These are phyloP conservation scores for Teratosphaeria nubilosa DNA, from an alignment of 2,329 filamentous ascomycete genomes.

Conservation along the genomic window DNA sequence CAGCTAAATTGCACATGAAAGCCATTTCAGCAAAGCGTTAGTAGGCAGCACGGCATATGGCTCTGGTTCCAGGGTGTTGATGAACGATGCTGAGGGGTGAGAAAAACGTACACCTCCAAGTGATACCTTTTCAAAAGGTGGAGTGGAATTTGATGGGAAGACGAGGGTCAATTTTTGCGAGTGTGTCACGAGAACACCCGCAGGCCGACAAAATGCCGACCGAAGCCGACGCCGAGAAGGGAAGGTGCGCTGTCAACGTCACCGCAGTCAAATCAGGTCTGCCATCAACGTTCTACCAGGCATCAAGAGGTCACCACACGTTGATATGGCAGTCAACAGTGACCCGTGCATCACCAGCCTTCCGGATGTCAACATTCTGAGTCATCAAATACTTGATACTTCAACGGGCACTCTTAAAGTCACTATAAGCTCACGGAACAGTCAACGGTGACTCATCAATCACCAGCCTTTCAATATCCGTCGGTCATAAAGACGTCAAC, in stretches of 20 bases:
- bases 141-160: background rate
- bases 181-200: background rate
- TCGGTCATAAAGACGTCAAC: no score
- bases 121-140: background rate
- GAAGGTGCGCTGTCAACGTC: background rate
- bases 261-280: background rate
- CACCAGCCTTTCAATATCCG: no score
- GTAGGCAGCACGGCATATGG: background rate
- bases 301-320: background rate
- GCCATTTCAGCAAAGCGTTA: background rate
- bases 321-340: background rate
- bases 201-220: no score
- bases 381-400: background rate
- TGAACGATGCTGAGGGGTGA: background rate
- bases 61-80: background rate
- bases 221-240: background rate
- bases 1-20: background rate
- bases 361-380: background rate
- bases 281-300: background rate
- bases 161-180: background rate
- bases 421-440: no score
- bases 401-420: no score
- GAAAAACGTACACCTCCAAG: background rate
- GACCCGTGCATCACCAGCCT: background rate
- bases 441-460: no score